phyloP scores from a whole-genome alignment of 2,329 filamentous ascomycete species.

The Cordyceps pruinosa region DNA sequence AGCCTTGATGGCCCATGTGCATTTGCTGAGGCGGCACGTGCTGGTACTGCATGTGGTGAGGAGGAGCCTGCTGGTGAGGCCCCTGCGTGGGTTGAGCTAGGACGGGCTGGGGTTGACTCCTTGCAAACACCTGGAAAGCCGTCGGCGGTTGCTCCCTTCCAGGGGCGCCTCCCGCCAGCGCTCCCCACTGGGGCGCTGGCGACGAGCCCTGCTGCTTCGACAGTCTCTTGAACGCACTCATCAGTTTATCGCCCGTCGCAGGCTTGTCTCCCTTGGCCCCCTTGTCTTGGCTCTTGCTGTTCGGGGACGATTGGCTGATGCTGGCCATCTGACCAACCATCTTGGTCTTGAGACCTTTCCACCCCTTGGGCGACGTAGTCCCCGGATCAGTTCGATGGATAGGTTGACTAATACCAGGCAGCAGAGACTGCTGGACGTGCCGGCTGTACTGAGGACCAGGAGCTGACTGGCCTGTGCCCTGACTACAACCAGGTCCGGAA shows the following conservation, averaged over 20 bases:
- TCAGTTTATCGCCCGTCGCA: conserved; percentile 21
- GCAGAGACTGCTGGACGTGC: background rate
- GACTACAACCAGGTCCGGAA: background rate
- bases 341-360: conserved; percentile 28
- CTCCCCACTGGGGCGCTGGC: conserved; percentile 1
- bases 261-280: conserved; percentile 12
- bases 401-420: background rate
- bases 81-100: background rate
- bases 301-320: background rate
- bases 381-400: background rate
- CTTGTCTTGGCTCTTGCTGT: conserved; percentile 1
- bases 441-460: background rate
- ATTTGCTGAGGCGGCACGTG: background rate
- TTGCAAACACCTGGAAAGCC: background rate
- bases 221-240: conserved; percentile 27
- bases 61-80: background rate
- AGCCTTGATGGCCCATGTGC: background rate
- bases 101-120: background rate
- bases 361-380: conserved; percentile 17
- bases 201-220: conserved; percentile 22
- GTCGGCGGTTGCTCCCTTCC: background rate
- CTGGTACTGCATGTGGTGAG: background rate
- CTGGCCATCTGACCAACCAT: conserved; percentile 25
- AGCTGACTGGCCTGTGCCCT: background rate
- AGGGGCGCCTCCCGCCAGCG: background rate